Conservation (phyloP, 306 rosid species). For the Castanopsis chinensis region DNA sequence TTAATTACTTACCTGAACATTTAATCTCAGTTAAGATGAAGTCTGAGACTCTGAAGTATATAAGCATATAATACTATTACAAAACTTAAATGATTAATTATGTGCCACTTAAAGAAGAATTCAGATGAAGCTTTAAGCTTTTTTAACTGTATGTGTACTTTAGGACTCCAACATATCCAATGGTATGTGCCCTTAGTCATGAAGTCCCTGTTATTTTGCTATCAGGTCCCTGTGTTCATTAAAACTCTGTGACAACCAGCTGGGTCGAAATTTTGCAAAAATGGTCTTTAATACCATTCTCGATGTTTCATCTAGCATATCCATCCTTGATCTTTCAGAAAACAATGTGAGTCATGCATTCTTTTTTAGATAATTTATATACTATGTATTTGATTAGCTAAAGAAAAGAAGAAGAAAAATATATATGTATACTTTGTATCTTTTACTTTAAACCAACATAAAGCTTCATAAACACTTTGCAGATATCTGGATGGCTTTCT, state of each 20-base stretch:
- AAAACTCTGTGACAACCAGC: slow-evolving; percentile 54
- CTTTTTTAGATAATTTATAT: slow-evolving; percentile 16
- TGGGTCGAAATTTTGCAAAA: slow-evolving; percentile 58
- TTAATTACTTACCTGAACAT: background rate
- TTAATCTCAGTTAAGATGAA: background rate
- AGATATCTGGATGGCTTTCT: slow-evolving; percentile 91
- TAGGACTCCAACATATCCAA: background rate
- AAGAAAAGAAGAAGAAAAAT: too few species aligned
- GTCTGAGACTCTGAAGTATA: background rate
- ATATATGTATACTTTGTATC: slow-evolving; percentile 2
- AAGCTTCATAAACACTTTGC: slow-evolving; percentile 28
- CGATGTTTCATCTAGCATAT: slow-evolving; percentile 60
- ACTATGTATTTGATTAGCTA: background rate
- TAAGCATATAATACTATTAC: background rate
- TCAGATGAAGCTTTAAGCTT: background rate
- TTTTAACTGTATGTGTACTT: background rate
- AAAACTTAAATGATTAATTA: background rate
- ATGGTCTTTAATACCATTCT: slow-evolving; percentile 58
- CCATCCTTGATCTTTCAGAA: slow-evolving; percentile 80
- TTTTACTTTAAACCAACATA: slow-evolving; percentile 24
- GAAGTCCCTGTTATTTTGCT: slow-evolving; percentile 20
- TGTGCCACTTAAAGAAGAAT: background rate
- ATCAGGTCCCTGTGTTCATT: slow-evolving; percentile 69
- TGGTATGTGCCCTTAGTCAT: background rate
- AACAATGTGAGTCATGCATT: slow-evolving; percentile 61